A percentile compares a stretch with the other conserved stretches of the same genome.
Evolutionary conservation across 768 basidiomycete genomes (phyloP).

Genomic region (Hortiboletus campestris): DNA sequence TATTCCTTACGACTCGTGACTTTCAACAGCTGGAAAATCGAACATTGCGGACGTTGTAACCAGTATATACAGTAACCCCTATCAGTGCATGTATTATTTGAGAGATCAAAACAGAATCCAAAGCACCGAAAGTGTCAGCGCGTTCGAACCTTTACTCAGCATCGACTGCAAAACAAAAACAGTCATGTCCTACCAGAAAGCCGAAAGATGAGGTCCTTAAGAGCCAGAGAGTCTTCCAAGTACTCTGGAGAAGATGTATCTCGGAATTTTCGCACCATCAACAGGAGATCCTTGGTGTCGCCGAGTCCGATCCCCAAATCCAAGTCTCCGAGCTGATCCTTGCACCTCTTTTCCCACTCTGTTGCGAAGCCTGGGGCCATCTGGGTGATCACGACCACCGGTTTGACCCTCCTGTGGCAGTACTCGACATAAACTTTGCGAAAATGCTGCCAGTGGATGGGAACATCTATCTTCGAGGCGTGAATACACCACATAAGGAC

Average conservation of each 20-base stretch:
- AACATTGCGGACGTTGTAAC: neutral
- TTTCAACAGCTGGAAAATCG: neutral
- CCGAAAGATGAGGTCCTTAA: constrained; percentile 17
- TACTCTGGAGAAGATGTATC: constrained; percentile 18
- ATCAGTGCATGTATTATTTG: neutral
- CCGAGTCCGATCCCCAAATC: constrained; percentile 3
- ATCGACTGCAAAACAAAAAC: neutral
- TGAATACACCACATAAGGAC: constrained; percentile 30
- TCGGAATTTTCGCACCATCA: constrained; percentile 17
- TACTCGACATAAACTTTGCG: constrained; percentile 27
- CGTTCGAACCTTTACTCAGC: neutral
- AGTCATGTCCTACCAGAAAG: constrained; percentile 11
- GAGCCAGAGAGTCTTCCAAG: constrained; percentile 16
- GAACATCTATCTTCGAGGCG: constrained; percentile 29
- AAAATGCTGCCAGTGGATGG: constrained; percentile 27
- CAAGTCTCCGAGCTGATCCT: constrained; percentile 13
- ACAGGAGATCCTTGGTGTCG: neutral
- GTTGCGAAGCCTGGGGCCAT: constrained; percentile 16
- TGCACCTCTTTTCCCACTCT: constrained; percentile 22
- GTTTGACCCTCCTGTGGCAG: constrained; percentile 23
- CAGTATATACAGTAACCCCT: neutral
- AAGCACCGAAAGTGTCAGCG: neutral
- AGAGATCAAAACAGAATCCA: neutral
- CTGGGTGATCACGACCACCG: constrained; percentile 26
- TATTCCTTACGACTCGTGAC: neutral